phyloP scores from a whole-genome alignment of 1,284 basidiomycete species.

The Trichosporon ovoides region DNA sequence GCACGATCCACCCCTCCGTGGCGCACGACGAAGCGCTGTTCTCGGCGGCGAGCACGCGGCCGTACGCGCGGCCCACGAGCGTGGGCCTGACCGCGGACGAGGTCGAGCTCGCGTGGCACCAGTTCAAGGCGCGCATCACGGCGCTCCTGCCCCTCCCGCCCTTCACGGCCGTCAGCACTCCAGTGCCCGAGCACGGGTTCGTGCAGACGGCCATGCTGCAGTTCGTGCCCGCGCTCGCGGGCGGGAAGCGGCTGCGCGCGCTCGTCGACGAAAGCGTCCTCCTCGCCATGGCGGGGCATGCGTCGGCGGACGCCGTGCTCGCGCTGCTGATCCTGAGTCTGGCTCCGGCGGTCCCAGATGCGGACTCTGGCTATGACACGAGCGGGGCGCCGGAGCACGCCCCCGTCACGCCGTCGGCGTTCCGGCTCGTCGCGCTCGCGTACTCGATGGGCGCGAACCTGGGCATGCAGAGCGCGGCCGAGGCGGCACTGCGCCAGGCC shows the following conservation, averaged over 20 bases:
- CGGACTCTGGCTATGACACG: not conserved
- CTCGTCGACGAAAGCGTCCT: constrained; percentile 27
- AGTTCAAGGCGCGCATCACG: constrained; percentile 32
- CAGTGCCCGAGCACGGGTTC: constrained; percentile 30
- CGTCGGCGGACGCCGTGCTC: constrained; percentile 26
- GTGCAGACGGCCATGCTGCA: constrained; percentile 28
- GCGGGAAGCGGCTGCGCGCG: not conserved
- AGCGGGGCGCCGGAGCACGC: not conserved
- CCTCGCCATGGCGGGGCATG: constrained; percentile 24
- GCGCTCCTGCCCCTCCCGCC: constrained; percentile 28
- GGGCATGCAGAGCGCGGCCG: constrained; percentile 16
- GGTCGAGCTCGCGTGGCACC: constrained; percentile 32
- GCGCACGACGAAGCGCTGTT: constrained; percentile 25
- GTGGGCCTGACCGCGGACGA: constrained; percentile 20
- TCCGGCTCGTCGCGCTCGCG: constrained; percentile 28
- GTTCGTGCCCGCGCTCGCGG: constrained; percentile 18
- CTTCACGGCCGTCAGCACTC: constrained; percentile 25
- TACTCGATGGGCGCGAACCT: constrained; percentile 26
- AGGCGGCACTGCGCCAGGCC: constrained; percentile 1
- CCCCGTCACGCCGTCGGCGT: constrained; percentile 16
- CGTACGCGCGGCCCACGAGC: constrained; percentile 23
- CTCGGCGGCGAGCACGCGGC: constrained; percentile 12
- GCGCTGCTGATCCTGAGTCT: constrained; percentile 32
- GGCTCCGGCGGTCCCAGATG: constrained; percentile 13
- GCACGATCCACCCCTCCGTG: constrained; percentile 1